Evolutionary conservation across 1,284 basidiomycete genomes (phyloP), one percentile per base, ranked within the genome.

Genomic region (Cutaneotrichosporon cutaneum): DNA sequence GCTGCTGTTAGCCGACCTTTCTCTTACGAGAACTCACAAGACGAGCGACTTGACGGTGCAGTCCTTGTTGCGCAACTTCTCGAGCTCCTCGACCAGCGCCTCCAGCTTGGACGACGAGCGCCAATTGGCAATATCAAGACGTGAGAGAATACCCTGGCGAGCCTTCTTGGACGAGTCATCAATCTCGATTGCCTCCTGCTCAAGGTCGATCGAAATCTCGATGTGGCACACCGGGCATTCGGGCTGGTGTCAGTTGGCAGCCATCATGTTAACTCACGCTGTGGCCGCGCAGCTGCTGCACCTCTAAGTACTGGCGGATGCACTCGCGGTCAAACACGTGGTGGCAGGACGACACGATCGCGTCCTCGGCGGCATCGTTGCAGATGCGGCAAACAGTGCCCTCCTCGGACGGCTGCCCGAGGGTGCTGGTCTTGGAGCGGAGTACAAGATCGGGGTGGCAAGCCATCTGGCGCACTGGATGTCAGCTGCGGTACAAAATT

Each of bases 41-140:
- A 99, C 95, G 56, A 99, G 85, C 75, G 90, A 94, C 82, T 99
- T 99, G 63, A 93, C 94, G 11, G 94, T 96, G 48, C 88, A 85
- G 77, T 98, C 92, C 73, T 94, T 86, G 63, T 84, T 80, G 26
- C 93, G 84, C 48, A 96, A 83, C 75, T 90, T 90, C 73, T 85
- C 88, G 56, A 99, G 82, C 80, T 99, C 95, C 77, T 99, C 96
- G 2, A 99, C 84, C 0, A 99, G 83, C 2, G 96, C 95, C 76
- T 99, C 96, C 57, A 99, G 93, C 83, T 99, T 99, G 11, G 94
- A 90, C 36, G 92, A 94, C 4, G 93, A 96, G 48, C 92, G 86
- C 93, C 94, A 98, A 64, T 88, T 83, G 70, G 90, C 86, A 48
- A 98, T 82, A 74, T 98, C 87, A 21, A 99, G 83, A 6, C 94